Evolutionary conservation across 148 eudicot genomes (phyloP), one percentile per base, ranked within the genome.

Genomic region (Beta vulgaris): DNA sequence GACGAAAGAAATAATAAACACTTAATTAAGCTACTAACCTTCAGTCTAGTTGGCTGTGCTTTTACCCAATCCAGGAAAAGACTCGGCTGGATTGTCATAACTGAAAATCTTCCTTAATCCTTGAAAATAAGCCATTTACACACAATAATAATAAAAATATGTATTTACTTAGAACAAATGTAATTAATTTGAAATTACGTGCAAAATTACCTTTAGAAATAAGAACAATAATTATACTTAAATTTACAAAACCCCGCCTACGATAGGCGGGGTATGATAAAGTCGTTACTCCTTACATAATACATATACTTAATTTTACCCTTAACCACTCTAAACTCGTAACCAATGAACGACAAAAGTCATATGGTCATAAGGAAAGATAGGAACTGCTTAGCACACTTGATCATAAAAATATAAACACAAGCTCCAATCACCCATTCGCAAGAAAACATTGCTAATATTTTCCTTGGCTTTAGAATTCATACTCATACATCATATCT

Each of bases 351-450:
- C 23, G 2, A 19, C 25, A 53, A 29, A 7, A 34, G 46, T 72
- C 54, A 73, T 37, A 44, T 19, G 25, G 53, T 9, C 39, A 59
- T 8, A n/a, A 73, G 75, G 44, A 73, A 73, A 39, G 75, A 40
- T 37, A 59, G 49, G 28, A 73, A 73, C 2, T 73, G 37, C 48
- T 43, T 18, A 58, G 55, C 75, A 59, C 75, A 73, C 35, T 39
- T 58, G 65, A 73, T 7, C 28, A 58, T 26, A 40, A 58, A 73
- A 16, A 73, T 1, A 51, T 39, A 73, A 31, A 19, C 67, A 59
- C 75, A 73, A 40, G 49, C 75, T 72, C 48, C 67, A 59, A 73
- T 73, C 65, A 72, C 75, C 75, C 32, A 58, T 26, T 73, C 75
- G 12, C 48, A n/a, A 35, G 68, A 13, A 37, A 65, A 65, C 69